Conservation (phyloP, 179 eudicot genomes). For the Silene noctiflora region DNA sequence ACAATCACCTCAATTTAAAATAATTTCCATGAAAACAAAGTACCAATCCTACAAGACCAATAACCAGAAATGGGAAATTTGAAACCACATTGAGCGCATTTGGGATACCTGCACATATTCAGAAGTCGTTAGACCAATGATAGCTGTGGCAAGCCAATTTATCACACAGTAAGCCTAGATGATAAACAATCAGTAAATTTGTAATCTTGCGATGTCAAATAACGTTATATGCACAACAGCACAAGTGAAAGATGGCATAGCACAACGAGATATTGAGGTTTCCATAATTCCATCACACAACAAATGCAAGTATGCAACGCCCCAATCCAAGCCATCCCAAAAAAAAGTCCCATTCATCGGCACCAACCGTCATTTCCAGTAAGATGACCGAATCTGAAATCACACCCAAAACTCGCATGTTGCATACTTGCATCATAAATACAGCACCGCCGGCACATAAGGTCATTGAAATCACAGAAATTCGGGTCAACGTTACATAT, state of each 20-base stretch:
- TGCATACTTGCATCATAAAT: background rate
- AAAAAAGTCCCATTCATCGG: background rate
- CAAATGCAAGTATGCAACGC: background rate
- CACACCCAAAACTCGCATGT: background rate
- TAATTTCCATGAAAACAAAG: conserved; percentile 68
- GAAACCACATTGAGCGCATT: conserved; percentile 81
- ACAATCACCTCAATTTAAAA: conserved; percentile 66
- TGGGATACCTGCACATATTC: conserved; percentile 63
- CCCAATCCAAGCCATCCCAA: background rate
- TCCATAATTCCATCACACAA: background rate
- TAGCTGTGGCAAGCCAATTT: background rate
- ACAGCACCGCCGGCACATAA: background rate
- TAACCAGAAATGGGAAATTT: conserved; percentile 73
- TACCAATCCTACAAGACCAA: conserved; percentile 74
- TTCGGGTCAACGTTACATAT: background rate
- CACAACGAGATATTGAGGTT: background rate
- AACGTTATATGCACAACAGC: background rate
- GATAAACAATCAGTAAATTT: background rate
- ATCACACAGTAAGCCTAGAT: background rate
- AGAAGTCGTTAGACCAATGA: background rate
- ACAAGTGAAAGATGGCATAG: background rate
- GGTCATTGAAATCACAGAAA: background rate
- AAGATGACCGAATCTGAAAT: background rate
- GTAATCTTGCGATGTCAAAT: background rate
- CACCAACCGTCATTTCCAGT: background rate